A percentile compares a stretch with the other conserved stretches of the same genome.
Conservation (phyloP, 2,329 filamentous ascomycete species). For the Ceratocystis alfenasii region DNA sequence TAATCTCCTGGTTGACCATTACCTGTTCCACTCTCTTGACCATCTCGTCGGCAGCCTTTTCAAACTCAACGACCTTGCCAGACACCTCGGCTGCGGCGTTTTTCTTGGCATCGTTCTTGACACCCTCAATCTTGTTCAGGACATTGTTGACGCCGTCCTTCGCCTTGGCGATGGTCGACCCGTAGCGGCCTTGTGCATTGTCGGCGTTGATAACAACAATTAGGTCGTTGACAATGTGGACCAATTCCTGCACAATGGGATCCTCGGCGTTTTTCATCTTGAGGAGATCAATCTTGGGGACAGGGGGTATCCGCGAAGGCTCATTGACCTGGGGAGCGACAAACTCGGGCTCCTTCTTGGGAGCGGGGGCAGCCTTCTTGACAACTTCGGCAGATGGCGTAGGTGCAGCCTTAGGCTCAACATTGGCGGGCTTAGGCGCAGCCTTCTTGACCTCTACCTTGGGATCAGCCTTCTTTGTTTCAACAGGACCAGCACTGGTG, state of each 20-base stretch:
- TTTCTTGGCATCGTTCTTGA: conserved; percentile 58
- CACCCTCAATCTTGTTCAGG: conserved; percentile 60
- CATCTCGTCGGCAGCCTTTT: conserved; percentile 76
- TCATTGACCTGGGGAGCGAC: conserved; percentile 53
- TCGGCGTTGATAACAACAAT: conserved; percentile 89
- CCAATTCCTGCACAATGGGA: conserved; percentile 80
- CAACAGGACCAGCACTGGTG: conserved; percentile 42
- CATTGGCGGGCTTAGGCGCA: conserved; percentile 27
- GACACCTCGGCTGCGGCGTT: conserved; percentile 65
- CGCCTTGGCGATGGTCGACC: conserved; percentile 66
- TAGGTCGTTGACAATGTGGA: conserved; percentile 91
- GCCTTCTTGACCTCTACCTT: conserved; percentile 27
- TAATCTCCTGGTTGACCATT: conserved; percentile 66
- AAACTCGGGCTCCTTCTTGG: conserved; percentile 30
- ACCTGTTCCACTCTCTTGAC: conserved; percentile 74
- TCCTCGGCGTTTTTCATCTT: conserved; percentile 65
- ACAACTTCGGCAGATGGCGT: conserved; percentile 28
- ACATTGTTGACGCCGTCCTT: conserved; percentile 72
- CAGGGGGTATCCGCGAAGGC: conserved; percentile 50
- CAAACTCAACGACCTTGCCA: conserved; percentile 64
- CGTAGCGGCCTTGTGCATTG: conserved; percentile 64
- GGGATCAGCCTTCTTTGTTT: conserved; percentile 26
- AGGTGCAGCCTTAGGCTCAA: conserved; percentile 25
- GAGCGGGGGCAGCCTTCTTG: conserved; percentile 25
- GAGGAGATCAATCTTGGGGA: conserved; percentile 65